These are phyloP conservation scores for Cladosporium sp. DNA, from an alignment of 2,329 filamentous ascomycete genomes.

Conservation along the genomic window DNA sequence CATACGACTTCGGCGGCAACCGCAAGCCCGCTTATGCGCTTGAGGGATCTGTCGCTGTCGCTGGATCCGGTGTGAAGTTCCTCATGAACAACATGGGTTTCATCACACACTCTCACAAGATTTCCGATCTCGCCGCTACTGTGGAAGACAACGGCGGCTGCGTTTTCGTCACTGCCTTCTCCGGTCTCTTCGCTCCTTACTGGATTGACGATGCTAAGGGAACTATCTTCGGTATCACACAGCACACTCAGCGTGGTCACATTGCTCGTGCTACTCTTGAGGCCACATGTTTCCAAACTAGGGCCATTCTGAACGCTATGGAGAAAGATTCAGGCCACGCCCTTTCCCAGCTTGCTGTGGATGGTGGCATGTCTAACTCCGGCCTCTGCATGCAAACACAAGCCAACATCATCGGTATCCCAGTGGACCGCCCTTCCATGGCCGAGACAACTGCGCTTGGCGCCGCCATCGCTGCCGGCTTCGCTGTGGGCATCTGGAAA, in stretches of 20 bases:
- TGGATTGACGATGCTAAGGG: slow-evolving; percentile 94
- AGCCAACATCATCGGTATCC: slow-evolving; percentile 81
- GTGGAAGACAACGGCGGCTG: slow-evolving; percentile 79
- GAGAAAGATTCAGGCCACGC: slow-evolving; percentile 78
- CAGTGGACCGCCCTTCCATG: slow-evolving; percentile 82
- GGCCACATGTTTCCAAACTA: slow-evolving; percentile 89
- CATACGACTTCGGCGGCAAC: slow-evolving; percentile 69
- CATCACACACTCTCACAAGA: slow-evolving; percentile 64
- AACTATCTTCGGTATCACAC: slow-evolving; percentile 83
- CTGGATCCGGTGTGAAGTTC: slow-evolving; percentile 61
- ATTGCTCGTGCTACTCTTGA: slow-evolving; percentile 88
- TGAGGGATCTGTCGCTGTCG: slow-evolving; percentile 79
- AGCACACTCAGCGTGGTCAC: slow-evolving; percentile 80
- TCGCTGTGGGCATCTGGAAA: slow-evolving; percentile 75
- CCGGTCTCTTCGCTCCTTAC: slow-evolving; percentile 86
- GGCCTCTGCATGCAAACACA: slow-evolving; percentile 90
- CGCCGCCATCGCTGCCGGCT: slow-evolving; percentile 82
- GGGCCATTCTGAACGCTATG: slow-evolving; percentile 90
- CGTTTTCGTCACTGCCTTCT: slow-evolving; percentile 86
- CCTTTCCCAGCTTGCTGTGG: slow-evolving; percentile 75
- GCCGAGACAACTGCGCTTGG: slow-evolving; percentile 87
- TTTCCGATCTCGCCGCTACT: slow-evolving; percentile 64
- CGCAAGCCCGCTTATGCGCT: slow-evolving; percentile 68
- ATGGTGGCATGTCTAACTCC: slow-evolving; percentile 87
- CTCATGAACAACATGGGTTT: slow-evolving; percentile 61